Evolutionary conservation across 768 basidiomycete species (phyloP).

Genomic region (Pulveroboletus frians): DNA sequence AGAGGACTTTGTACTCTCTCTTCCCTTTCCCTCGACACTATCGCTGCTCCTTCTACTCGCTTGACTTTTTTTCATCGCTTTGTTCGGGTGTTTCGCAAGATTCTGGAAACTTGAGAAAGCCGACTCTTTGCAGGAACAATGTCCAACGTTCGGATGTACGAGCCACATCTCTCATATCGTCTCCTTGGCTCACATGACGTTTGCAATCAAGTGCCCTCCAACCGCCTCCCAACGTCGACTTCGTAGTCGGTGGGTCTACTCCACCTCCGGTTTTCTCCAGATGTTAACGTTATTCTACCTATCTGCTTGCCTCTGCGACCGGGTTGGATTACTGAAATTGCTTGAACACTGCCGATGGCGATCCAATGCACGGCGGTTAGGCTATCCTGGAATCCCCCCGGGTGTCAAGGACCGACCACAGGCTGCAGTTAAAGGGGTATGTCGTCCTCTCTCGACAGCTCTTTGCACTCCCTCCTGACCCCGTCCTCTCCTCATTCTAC

Average conservation of each 20-base stretch:
- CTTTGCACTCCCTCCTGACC: constrained; percentile 1
- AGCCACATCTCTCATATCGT: background rate
- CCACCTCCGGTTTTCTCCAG: background rate
- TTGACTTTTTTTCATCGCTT: background rate
- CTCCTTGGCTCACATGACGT: constrained; percentile 5
- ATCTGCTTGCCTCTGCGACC: background rate
- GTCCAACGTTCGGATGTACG: constrained; percentile 46
- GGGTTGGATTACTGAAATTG: background rate
- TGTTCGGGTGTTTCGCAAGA: constrained; percentile 3
- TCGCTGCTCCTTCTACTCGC: background rate
- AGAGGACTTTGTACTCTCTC: constrained; percentile 2
- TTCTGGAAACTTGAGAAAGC: background rate
- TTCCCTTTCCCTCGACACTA: background rate
- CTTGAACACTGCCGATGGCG: background rate
- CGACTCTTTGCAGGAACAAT: constrained; percentile 20
- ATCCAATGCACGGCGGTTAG: constrained; percentile 34
- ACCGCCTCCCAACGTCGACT: constrained; percentile 86
- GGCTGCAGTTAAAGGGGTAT: constrained; percentile 80
- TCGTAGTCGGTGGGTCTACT: constrained; percentile 62
- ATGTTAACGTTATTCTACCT: constrained; percentile 2
- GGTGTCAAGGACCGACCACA: constrained; percentile 68
- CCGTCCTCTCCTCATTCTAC: background rate
- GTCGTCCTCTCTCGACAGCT: constrained; percentile 28
- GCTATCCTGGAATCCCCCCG: constrained; percentile 88
- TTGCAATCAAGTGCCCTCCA: constrained; percentile 59